phyloP scores from a whole-genome alignment of 140 eudicot species.

The Ambrosia hybrid region DNA sequence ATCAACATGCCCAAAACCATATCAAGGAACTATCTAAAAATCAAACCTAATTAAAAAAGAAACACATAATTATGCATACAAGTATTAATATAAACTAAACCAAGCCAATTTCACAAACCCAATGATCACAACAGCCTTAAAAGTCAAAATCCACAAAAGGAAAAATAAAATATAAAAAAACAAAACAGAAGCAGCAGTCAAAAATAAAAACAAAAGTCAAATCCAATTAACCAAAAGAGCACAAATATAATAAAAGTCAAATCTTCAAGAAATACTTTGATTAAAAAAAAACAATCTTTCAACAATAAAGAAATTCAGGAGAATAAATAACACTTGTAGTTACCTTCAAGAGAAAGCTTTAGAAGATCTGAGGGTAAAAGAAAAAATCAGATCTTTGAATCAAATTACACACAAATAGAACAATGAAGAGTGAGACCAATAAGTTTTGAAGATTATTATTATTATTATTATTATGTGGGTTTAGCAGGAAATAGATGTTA shows the following conservation, averaged over 20 bases:
- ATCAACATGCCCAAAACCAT: neutral
- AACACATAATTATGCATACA: neutral
- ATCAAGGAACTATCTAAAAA: too few relatives aligned
- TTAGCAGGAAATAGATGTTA: neutral
- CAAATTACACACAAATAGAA: slow-evolving; percentile 26
- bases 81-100: neutral
- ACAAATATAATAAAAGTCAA: too few relatives aligned
- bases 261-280: too few relatives aligned
- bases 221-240: neutral
- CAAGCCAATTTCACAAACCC: neutral
- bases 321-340: neutral
- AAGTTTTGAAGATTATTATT: slow-evolving; percentile 8
- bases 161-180: too few relatives aligned
- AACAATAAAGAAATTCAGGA: neutral
- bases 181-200: too few relatives aligned
- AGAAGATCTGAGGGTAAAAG: slow-evolving; percentile 49
- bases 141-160: neutral
- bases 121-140: neutral
- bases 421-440: neutral
- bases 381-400: slow-evolving; percentile 51
- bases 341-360: neutral
- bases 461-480: slow-evolving; percentile 27
- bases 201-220: neutral
- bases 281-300: too few relatives aligned
- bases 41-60: neutral